Percentiles rank a stretch among this genome's conserved stretches.
These are phyloP conservation scores for Pichia californica DNA, from an alignment of 805 yeast species.

Conservation along the genomic window DNA sequence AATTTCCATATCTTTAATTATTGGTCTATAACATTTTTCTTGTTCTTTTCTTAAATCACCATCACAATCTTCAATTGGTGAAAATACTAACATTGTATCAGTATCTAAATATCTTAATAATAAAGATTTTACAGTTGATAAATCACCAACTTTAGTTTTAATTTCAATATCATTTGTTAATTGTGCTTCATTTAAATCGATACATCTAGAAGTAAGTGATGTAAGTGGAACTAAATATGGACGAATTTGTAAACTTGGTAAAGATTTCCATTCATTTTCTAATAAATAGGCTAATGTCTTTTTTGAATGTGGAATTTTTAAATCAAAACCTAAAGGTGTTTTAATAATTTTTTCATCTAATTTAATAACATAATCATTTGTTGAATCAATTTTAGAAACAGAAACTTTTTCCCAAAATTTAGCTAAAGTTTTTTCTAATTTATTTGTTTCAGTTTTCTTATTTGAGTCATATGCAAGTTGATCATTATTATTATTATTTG, in stretches of 20 bases:
- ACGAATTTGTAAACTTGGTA: conserved; percentile 62
- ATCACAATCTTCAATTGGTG: conserved; percentile 75
- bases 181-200: conserved; percentile 55
- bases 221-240: conserved; percentile 83
- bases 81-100: conserved; percentile 83
- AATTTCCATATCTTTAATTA: conserved; percentile 60
- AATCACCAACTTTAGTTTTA: conserved; percentile 55
- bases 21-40: conserved; percentile 67
- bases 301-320: conserved; percentile 57
- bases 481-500: not conserved
- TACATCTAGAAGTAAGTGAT: conserved; percentile 77
- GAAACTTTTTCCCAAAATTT: conserved; percentile 80
- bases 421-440: conserved; percentile 58
- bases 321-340: conserved; percentile 74
- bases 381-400: conserved; percentile 27
- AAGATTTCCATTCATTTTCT: conserved; percentile 80
- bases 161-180: conserved; percentile 38
- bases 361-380: conserved; percentile 42
- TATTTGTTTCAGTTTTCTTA: conserved; percentile 54
- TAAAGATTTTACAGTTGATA: conserved; percentile 49
- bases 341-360: conserved; percentile 71
- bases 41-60: conserved; percentile 80
- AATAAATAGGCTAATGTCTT: conserved; percentile 64
- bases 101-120: conserved; percentile 85
- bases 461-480: conserved; percentile 39